Base-by-base conservation (phyloP, 306 rosid genomes). In the Hippophae tibetana region DNA sequence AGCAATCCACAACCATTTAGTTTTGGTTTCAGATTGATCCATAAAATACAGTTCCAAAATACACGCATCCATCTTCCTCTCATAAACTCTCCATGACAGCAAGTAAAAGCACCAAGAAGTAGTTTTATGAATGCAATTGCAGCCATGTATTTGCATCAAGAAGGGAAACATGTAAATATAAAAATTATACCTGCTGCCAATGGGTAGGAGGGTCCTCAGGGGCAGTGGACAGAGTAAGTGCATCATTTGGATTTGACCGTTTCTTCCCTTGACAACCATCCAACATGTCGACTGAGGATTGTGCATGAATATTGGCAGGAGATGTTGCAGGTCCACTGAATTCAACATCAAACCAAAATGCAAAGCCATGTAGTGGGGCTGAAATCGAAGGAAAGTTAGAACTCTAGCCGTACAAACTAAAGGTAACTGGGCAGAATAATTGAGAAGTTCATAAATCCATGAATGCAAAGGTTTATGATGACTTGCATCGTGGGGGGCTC, bases 181-280 rank as follows among this genome's bases (percentile, higher is more conserved):
- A 62, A 57, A 13, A 63, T 26, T 13, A 66, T 69, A 92, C 99
- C 99, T 92, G 99, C 73, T 92, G 99, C 99, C 99, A 92, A 73
- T 92, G 99, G 14, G 99, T 92, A 62, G 96, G 99, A 66, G 95
- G 96, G 67, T 92, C 99, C 96, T 88, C 99, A 5, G 99, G 99
- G 48, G 99, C 96, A 52, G 99, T 87, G 66, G 96, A 92, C 55
- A 92, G 78, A 45, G 86, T 86, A 53, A 92, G 74, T 49, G 89
- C 78, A 56, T 84, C 88, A 68, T 66, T 82, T 38, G 96, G 95
- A 66, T 83, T 88, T 60, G 88, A 53, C 61, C 95, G 81, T 68
- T 73, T 88, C 82, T 79, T 87, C 67, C 95, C 80, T 75, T 74
- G 92, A 80, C 63, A 81, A 58, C 81, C 83, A 69, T 92, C 89